Base-by-base conservation (phyloP, 805 yeast species). In the Yamadazyma nakazawae region DNA sequence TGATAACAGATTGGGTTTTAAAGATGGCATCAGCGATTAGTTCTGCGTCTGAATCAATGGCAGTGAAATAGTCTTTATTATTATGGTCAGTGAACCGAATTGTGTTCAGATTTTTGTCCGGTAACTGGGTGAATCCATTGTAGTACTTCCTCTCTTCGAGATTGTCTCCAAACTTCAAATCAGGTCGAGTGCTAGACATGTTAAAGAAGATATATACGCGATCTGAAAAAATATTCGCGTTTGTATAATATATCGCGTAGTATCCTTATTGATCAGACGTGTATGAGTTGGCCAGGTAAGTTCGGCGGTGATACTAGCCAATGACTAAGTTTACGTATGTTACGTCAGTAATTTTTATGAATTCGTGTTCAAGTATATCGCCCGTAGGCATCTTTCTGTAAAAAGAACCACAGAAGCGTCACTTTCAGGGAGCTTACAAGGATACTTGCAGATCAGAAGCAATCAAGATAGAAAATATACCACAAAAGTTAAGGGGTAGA, bases 11-110 rank as follows among this genome's bases (percentile, higher is more conserved):
- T 36, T 79, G 81, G 0, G 98, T 89, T 54, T 85, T 86, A 68
- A 88, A 92, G 30, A 94, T 82, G 46, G 76, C 71, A 52, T 90
- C 95, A 2, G 97, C 97, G 25, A 89, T 86, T 47, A 81, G 75
- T 37, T 75, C 74, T 3, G 98, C 97, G 62, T 92, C 96, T 2
- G 78, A 80, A 39, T 76, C 79, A 17, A 89, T 73, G 1, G 81
- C 83, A 2, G 87, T 81, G 65, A 84, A 94, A 63, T 88, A 90
- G 50, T 88, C 96, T 38, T 84, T 84, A 49, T 88, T 96, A 39
- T 84, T 84, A 60, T 72, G 76, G 60, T 90, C 96, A 38, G 86
- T 84, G n/a, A 89, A 69, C 37, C 97, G 76, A 18, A 92, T 58
- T 0, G 84, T 75, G 35, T 73, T 68, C 17, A 57, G 40, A 7